Evolutionary conservation across 345 rosid species (phyloP), one percentile per base, ranked within the genome.

Genomic region (Citrus mangshanensis): DNA sequence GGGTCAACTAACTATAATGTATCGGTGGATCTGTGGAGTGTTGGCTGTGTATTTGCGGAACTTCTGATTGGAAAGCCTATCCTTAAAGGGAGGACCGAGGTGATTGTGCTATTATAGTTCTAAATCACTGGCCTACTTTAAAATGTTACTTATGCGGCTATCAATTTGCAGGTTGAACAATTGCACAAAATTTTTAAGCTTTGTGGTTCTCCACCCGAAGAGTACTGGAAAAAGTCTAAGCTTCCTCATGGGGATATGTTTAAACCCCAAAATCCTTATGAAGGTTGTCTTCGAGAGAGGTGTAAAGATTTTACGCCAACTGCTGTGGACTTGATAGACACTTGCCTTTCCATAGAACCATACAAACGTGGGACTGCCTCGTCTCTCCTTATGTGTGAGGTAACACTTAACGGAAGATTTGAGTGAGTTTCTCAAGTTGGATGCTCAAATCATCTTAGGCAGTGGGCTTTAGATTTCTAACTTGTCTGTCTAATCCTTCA

Each of bases 71-170:
- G 93, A 1, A 93, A 84, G 77, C 97, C 95, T 80, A 84, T 93
- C 46, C 81, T 93, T 21, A 93, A 91, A 83, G 97, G 93, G 55
- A 88, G 97, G 84, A 93, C 97, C 5, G 95, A 93, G 92, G 93
- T 92, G 76, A 82, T 13, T 28, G 27, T 68, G 5, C 22, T 22
- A 55, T 40, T 34, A n/a, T 72, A 54, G 38, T 9, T 9, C 54
- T 34, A 14, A 54, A 54, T 18, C 8, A 54, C 21, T 18, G 58
- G 21, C 22, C 58, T 5, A 54, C 58, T 54, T 4, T 54, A 5
- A 19, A 54, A 54, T 54, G 9, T 60, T 49, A n/a, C 67, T 65
- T 22, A 10, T 80, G 59, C 25, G 49, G 49, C 63, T 60, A 67
- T 24, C 22, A 68, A 76, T 63, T 13, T 78, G 68, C 84, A 92